Conservation (phyloP, 2,329 filamentous ascomycete species). For the Penicillium palitans region DNA sequence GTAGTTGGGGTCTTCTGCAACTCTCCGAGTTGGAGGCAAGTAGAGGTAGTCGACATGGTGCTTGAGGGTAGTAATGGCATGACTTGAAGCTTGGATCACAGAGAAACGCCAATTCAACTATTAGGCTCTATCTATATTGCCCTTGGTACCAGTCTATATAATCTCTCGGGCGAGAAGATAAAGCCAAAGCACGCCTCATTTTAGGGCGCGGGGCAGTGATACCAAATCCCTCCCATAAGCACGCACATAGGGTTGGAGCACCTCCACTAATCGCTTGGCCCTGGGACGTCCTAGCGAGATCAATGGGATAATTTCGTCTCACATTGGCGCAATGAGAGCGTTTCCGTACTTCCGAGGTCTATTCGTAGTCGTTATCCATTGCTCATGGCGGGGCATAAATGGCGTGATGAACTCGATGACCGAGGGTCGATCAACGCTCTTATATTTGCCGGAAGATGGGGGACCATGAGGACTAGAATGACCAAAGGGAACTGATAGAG, state of each 20-base stretch:
- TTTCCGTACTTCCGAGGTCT: conserved; percentile 12
- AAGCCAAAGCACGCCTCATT: conserved; percentile 13
- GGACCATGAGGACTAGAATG: background rate
- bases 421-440: conserved; percentile 8
- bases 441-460: background rate
- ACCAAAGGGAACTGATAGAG: background rate
- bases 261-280: conserved; percentile 16
- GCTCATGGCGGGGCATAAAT: conserved; percentile 36
- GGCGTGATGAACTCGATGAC: conserved; percentile 28
- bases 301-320: conserved; percentile 11
- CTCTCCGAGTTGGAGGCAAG: conserved; percentile 25
- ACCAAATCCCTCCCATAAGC: conserved; percentile 19
- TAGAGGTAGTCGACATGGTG: conserved; percentile 29
- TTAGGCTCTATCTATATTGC: conserved; percentile 18
- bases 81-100: conserved; percentile 3
- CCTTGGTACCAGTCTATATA: conserved; percentile 1
- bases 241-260: conserved; percentile 14
- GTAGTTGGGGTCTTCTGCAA: conserved; percentile 14
- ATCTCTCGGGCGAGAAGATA: conserved; percentile 26
- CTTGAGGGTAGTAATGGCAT: conserved; percentile 19
- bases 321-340: conserved; percentile 11
- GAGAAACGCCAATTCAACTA: background rate
- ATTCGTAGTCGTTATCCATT: conserved; percentile 20
- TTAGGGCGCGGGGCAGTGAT: conserved; percentile 19
- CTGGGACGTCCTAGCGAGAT: background rate